A percentile compares a stretch with the other conserved stretches of the same genome.
Conservation (phyloP, 768 basidiomycete species). For the Lactarius hengduanensis region DNA sequence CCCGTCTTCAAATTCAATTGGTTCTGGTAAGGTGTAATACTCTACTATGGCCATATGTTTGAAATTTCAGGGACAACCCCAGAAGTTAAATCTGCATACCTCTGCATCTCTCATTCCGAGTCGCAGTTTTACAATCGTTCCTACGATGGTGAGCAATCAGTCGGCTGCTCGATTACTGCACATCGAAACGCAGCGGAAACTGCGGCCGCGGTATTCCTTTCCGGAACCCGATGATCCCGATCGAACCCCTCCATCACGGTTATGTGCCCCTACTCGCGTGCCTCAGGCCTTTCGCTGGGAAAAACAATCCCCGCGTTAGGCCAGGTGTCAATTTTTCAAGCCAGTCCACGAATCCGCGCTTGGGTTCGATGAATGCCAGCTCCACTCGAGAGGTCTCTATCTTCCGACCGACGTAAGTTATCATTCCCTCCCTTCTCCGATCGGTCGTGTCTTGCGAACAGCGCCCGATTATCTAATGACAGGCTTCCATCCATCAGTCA, state of each 20-base stretch:
- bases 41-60: too few relatives aligned
- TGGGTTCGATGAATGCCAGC: conserved; percentile 13
- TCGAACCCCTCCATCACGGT: neutral
- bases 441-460: too few relatives aligned
- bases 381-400: neutral
- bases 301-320: neutral
- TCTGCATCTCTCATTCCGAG: too few relatives aligned
- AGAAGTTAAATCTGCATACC: conserved; percentile 8
- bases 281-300: neutral
- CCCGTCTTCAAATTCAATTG: too few relatives aligned
- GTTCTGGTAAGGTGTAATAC: too few relatives aligned
- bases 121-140: neutral
- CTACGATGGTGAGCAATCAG: neutral
- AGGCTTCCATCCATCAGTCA: too few relatives aligned
- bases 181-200: neutral
- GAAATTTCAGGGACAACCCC: too few relatives aligned
- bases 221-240: neutral
- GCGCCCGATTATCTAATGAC: too few relatives aligned
- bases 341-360: neutral
- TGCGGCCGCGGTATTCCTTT: neutral
- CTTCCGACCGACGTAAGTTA: too few relatives aligned
- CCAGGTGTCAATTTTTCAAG: neutral
- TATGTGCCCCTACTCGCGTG: neutral
- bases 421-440: conserved; percentile 5
- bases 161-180: neutral